Conservation (phyloP, 306 rosid genomes). For the Rosa multiflora region DNA sequence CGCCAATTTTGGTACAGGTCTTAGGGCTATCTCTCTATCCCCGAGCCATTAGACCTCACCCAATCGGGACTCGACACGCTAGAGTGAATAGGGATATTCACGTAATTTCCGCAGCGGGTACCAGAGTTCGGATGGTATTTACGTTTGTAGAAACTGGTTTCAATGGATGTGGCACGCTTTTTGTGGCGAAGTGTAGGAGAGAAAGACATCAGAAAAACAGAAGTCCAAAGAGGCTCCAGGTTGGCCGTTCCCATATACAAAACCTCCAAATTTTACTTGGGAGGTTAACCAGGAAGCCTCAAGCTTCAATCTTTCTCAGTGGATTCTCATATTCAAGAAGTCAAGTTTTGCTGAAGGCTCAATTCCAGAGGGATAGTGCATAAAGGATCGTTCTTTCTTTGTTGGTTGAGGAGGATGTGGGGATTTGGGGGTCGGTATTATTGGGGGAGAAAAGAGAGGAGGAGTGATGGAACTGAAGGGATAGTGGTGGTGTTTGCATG, state of each 20-base stretch:
- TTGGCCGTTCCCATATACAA: background rate
- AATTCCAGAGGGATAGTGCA: background rate
- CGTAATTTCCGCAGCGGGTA: background rate
- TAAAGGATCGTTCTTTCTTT: background rate
- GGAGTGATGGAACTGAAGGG: slow-evolving; percentile 52
- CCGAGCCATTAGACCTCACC: background rate
- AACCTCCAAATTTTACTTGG: background rate
- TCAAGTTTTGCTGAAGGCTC: background rate
- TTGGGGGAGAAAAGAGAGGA: slow-evolving; percentile 70
- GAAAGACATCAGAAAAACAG: background rate
- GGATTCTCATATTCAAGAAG: background rate
- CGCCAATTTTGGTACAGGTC: background rate
- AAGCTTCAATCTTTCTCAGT: background rate
- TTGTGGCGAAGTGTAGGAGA: background rate
- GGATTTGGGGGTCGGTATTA: slow-evolving; percentile 84
- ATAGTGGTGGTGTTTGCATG: slow-evolving; percentile 82
- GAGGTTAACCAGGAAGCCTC: background rate
- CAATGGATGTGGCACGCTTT: background rate
- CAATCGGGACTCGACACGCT: background rate
- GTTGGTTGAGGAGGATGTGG: slow-evolving; percentile 49
- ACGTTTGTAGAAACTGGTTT: background rate
- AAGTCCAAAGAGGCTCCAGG: background rate
- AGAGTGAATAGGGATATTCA: background rate
- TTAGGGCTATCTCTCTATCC: background rate
- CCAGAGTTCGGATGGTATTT: background rate